Evolutionary conservation across 2,329 filamentous ascomycete species (phyloP).

Genomic region (Diaporthe australafricana): DNA sequence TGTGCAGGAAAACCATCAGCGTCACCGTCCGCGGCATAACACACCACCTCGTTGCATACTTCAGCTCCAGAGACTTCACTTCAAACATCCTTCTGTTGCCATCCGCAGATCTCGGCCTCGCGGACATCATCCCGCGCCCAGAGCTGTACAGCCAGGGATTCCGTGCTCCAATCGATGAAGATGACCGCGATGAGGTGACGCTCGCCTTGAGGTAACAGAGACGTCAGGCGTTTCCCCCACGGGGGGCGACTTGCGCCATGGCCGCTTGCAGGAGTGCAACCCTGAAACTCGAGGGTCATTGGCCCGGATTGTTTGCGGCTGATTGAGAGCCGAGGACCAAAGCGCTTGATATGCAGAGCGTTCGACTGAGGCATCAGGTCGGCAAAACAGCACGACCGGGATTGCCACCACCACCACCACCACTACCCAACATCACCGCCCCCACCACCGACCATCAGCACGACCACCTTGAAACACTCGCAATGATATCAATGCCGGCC

Average conservation of each 20-base stretch:
- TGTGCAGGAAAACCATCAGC: constrained; percentile 23
- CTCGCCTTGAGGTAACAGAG: background rate
- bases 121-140: constrained; percentile 22
- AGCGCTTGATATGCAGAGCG: background rate
- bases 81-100: background rate
- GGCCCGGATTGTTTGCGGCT: background rate
- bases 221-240: background rate
- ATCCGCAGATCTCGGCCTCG: constrained; percentile 10
- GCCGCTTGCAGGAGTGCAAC: background rate
- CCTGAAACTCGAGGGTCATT: background rate
- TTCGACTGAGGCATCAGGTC: background rate
- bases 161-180: constrained; percentile 20
- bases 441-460: background rate
- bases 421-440: background rate
- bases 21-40: constrained; percentile 25
- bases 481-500: background rate
- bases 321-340: background rate
- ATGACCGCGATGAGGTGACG: constrained; percentile 12
- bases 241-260: background rate
- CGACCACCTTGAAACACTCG: background rate
- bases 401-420: background rate
- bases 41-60: constrained; percentile 30
- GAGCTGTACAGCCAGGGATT: constrained; percentile 28
- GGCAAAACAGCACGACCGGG: constrained; percentile 20
- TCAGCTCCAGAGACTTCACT: constrained; percentile 17